Base-by-base conservation (phyloP, 2,329 filamentous ascomycete species). In the Alternaria hordeiaustralica region DNA sequence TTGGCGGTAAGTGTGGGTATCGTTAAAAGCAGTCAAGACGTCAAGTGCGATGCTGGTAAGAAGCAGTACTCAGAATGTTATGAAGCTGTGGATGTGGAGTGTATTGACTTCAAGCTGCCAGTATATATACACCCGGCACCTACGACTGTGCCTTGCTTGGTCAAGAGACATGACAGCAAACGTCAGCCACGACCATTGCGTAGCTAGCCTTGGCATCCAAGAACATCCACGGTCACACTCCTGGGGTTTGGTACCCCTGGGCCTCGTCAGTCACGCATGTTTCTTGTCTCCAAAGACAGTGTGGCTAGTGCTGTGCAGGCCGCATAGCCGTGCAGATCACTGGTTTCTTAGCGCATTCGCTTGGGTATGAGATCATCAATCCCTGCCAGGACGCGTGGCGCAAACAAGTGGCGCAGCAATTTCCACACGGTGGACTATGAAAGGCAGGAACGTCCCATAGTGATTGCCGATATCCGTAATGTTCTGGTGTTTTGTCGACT, bases 101-200 rank as follows among this genome's bases (percentile, higher is more conserved):
- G 11, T 44, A 8, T 8, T 46, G 21, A n/a, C 18, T 41, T 33
- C n/a, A 21, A 30, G n/a, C 18, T 45, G 41, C 26, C 36, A 43
- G 23, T 65, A 65, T 65, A 62, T 44, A 47, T 44, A 21, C 25
- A n/a, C 20, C 25, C 23, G 44, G 23, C 46, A 53, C 21, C 15
- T n/a, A 26, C 30, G 18, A 46, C 36, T 20, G 21, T 62, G 30
- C 30, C 55, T 41, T 62, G 60, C 36, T 50, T 55, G 43, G 49
- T 46, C 13, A 18, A 33, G 21, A 47, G 28, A 20, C 45, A 28
- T 18, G 47, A 26, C 49, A 47, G 30, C 28, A 55, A 50, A 66
- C 63, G 63, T 68, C 66, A 68, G 66, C 66, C 66, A 68, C 66
- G 63, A 28, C 54, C 18, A 45, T 64, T 66, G 66, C 66, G 66